Conservation (phyloP, 495 filamentous ascomycete species). For the Niebla homalea region DNA sequence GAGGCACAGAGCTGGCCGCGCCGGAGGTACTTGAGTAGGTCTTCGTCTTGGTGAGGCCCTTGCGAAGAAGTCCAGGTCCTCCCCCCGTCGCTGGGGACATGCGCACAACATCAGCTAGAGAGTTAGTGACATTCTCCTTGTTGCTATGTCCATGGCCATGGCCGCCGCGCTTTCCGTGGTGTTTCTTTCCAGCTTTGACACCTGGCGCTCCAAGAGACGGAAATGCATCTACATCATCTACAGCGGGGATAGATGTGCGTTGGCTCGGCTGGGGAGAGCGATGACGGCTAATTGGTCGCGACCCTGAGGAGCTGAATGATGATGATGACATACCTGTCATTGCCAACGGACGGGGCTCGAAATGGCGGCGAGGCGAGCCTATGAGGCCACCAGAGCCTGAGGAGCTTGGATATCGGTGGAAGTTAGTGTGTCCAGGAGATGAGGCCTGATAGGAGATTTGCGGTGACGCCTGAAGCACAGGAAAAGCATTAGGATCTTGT, state of each 20-base stretch:
- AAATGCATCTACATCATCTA: constrained; percentile 93
- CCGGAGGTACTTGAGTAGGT: constrained; percentile 47
- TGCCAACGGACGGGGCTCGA: constrained; percentile 13
- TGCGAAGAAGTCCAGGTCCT: constrained; percentile 26
- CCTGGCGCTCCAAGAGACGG: constrained; percentile 77
- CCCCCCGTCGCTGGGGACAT: constrained; percentile 65
- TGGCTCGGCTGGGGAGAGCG: constrained; percentile 51
- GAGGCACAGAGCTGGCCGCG: constrained; percentile 67
- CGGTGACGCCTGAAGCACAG: constrained; percentile 51
- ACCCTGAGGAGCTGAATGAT: constrained; percentile 24
- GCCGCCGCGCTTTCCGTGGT: constrained; percentile 76
- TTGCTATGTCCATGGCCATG: constrained; percentile 45
- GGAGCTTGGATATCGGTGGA: constrained; percentile 15
- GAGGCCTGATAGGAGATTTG: constrained; percentile 49
- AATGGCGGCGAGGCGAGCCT: constrained; percentile 11
- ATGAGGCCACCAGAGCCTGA: constrained; percentile 12
- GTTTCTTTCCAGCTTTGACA: constrained; percentile 69
- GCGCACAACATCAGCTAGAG: constrained; percentile 88
- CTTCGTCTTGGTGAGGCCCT: constrained; percentile 30
- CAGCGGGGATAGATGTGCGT: constrained; percentile 55
- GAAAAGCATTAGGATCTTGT: constrained; percentile 83
- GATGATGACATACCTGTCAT: constrained; percentile 13
- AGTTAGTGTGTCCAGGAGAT: constrained; percentile 9
- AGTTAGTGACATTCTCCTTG: constrained; percentile 61
- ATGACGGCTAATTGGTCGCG: constrained; percentile 78